Evolutionary conservation across 2,329 filamentous ascomycete genomes (phyloP), one percentile per base, ranked within the genome.

Genomic region (Coniochaeta ligniaria): DNA sequence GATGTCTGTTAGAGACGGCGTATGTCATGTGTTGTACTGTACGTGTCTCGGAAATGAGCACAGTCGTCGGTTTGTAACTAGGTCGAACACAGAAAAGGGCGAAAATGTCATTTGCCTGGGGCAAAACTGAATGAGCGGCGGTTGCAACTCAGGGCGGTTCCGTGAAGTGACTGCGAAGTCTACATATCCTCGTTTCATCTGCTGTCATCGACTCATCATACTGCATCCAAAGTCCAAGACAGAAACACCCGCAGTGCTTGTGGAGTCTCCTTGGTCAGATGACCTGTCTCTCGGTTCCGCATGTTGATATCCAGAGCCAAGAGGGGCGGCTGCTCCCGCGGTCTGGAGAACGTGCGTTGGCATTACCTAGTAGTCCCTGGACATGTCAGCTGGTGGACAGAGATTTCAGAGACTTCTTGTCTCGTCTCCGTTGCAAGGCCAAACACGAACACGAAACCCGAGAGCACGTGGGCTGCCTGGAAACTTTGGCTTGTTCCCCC

Each of bases 1-100:
- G 68, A 73, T 59, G 70, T 74, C 22, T 75, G 73, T 60, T 72
- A 43, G 60, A 55, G 5, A 1, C 11, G 24, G 43, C 20, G n/a
- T 31, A 14, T 20, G 3, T 3, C 35, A 36, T 36, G 35, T n/a
- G n/a, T n/a, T n/a, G n/a, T n/a, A n/a, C n/a, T n/a, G n/a, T 14
- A 36, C 12, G 12, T 14, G 6, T 36, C 28, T 31, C 28, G 28
- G 28, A 9, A 9, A 31, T 31, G 28, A 31, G 28, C 28, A 9
- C 9, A 5, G 28, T 31, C 28, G 28, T 31, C 5, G 9, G 28
- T 9, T 9, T 31, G 28, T 31, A 31, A 6, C 28, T 31, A 31
- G 28, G 28, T 31, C 28, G 9, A 31, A 31, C n/a, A 31, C 28
- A 31, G 28, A 31, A 31, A 31, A 31, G 5, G 5, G 28, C 28